A percentile compares a stretch with the other conserved stretches of the same genome.
phyloP scores from a whole-genome alignment of 495 filamentous ascomycete genomes.

The Neurospora intermedia region DNA sequence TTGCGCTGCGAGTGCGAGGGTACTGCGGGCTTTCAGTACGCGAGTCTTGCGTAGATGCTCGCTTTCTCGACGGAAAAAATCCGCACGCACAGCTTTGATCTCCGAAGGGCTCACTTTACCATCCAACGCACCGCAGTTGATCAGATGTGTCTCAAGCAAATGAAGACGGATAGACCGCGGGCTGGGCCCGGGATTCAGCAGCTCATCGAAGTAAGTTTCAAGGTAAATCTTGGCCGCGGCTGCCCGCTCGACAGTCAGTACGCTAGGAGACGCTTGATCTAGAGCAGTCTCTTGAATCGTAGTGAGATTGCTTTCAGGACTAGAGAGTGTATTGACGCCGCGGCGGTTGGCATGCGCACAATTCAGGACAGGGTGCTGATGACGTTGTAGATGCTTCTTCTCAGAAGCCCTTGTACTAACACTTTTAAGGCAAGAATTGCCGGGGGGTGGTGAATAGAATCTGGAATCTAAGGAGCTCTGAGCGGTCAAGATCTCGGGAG shows the following conservation, averaged over 20 bases:
- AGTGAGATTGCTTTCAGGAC: slow-evolving; percentile 24
- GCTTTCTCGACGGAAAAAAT: slow-evolving; percentile 57
- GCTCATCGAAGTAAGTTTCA: slow-evolving; percentile 67
- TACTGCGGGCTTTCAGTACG: slow-evolving; percentile 51
- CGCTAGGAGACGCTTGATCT: slow-evolving; percentile 41
- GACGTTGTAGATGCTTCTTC: slow-evolving; percentile 12
- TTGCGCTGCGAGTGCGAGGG: slow-evolving; percentile 25
- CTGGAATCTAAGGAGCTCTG: slow-evolving; percentile 36
- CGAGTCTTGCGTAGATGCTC: slow-evolving; percentile 67
- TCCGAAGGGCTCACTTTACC: slow-evolving; percentile 42
- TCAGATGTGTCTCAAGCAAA: slow-evolving; percentile 55
- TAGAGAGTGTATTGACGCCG: slow-evolving; percentile 11
- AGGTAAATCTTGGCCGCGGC: slow-evolving; percentile 78
- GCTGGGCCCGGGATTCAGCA: slow-evolving; percentile 34
- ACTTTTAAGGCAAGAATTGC: slow-evolving; percentile 4
- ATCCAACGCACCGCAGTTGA: slow-evolving; percentile 20
- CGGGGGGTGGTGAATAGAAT: slow-evolving; percentile 3
- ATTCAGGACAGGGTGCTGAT: neutral
- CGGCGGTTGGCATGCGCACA: slow-evolving; percentile 11
- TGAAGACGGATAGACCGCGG: slow-evolving; percentile 56
- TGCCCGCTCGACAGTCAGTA: slow-evolving; percentile 66
- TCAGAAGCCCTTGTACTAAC: neutral
- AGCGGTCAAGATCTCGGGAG: slow-evolving; percentile 20
- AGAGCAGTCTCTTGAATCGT: slow-evolving; percentile 32
- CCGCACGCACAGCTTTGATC: slow-evolving; percentile 38